phyloP scores from a whole-genome alignment of 2,329 filamentous ascomycete genomes.

The Botrytis hyacinthi region DNA sequence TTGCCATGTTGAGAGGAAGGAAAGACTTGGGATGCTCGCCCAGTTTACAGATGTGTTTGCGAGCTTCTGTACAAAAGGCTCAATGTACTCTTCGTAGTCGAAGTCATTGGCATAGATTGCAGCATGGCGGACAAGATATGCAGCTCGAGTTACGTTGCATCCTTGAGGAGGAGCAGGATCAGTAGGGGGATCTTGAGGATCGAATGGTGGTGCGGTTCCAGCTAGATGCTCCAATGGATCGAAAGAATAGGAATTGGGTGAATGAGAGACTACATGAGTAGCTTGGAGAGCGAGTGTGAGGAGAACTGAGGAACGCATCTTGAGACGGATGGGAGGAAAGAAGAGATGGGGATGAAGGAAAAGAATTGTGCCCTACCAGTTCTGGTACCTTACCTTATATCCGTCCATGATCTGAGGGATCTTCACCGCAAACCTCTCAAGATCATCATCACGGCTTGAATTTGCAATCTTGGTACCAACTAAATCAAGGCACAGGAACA shows the following conservation, averaged over 20 bases:
- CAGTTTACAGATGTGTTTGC: slow-evolving; percentile 48
- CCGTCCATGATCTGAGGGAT: slow-evolving; percentile 8
- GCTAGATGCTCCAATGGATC: slow-evolving; percentile 50
- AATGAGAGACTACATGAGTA: slow-evolving; percentile 21
- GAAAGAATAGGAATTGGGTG: slow-evolving; percentile 42
- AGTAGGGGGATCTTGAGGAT: slow-evolving; percentile 46
- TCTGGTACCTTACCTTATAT: slow-evolving; percentile 12
- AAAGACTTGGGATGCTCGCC: slow-evolving; percentile 38
- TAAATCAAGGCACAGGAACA: slow-evolving; percentile 16
- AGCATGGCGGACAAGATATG: slow-evolving; percentile 50
- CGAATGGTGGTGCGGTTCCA: slow-evolving; percentile 50
- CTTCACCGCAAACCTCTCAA: neutral
- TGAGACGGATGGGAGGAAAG: neutral
- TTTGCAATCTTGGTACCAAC: neutral
- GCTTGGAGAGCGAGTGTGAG: slow-evolving; percentile 15
- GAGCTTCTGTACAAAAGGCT: slow-evolving; percentile 51
- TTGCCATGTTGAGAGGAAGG: slow-evolving; percentile 34
- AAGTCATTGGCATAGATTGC: slow-evolving; percentile 53
- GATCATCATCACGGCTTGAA: neutral
- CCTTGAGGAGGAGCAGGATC: slow-evolving; percentile 49
- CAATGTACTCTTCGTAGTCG: slow-evolving; percentile 51
- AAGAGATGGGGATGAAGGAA: neutral
- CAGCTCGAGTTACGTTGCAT: slow-evolving; percentile 49
- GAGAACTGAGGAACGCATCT: slow-evolving; percentile 17
- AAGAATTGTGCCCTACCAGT: slow-evolving; percentile 3